These are phyloP conservation scores for Saprolegnia diclina DNA, from an alignment of 352 stramenopile species.

Conservation along the genomic window DNA sequence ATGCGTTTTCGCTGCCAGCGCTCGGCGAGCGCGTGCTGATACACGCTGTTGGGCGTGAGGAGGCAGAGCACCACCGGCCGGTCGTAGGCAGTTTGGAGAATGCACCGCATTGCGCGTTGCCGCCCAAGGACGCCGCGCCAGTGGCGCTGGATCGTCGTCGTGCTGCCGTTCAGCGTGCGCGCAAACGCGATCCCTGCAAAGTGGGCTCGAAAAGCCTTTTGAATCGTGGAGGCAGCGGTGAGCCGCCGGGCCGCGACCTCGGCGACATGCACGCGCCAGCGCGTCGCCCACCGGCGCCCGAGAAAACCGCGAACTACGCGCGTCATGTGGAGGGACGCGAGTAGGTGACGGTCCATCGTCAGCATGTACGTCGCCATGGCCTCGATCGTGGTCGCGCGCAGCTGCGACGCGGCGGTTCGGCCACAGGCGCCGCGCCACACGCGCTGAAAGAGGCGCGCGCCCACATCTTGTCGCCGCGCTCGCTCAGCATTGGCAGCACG, in stretches of 20 bases:
- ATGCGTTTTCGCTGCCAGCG: conserved; percentile 58
- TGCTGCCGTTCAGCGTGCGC: conserved; percentile 35
- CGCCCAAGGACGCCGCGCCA: conserved; percentile 49
- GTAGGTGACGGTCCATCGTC: conserved; percentile 11
- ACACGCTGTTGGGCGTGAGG: conserved; percentile 44
- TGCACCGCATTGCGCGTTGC: conserved; percentile 30
- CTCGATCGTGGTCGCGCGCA: background rate
- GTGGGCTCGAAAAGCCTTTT: conserved; percentile 48
- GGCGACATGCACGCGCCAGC: conserved; percentile 28
- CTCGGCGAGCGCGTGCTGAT: conserved; percentile 43
- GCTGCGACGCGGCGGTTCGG: background rate
- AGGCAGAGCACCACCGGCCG: conserved; percentile 29
- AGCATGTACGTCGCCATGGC: conserved; percentile 25
- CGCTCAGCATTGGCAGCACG: conserved; percentile 28
- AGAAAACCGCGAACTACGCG: conserved; percentile 39
- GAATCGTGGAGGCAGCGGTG: conserved; percentile 37
- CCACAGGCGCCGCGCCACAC: conserved; percentile 13
- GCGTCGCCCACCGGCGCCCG: conserved; percentile 32
- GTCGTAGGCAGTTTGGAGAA: conserved; percentile 41
- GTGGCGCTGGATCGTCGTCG: conserved; percentile 46
- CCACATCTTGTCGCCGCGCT: conserved; percentile 27
- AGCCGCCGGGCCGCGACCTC: conserved; percentile 31
- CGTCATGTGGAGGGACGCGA: conserved; percentile 37
- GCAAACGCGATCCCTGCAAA: conserved; percentile 40
- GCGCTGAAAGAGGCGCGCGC: conserved; percentile 26